Base-by-base conservation (phyloP, 73 alveolate species). In the Blepharisma stoltei region DNA sequence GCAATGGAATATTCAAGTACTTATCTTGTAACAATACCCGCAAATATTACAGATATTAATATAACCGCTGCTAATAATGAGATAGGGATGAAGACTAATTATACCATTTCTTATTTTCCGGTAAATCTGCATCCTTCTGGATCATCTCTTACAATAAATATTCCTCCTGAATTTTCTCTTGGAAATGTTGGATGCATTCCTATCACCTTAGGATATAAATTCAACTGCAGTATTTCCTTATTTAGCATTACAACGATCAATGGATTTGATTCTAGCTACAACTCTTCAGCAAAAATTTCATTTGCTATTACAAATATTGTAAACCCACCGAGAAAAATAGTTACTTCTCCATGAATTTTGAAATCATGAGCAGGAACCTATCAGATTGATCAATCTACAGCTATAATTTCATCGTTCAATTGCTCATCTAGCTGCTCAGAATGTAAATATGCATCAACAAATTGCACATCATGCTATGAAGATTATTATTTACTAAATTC, bases 81-180 rank as follows among this genome's bases (percentile, higher is more conserved):
- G 5, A 60, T 60, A 14, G 37, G 46, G 2, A 38, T 20, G 0
- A 60, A n/a, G 11, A 60, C 73, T 20, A 18, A n/a, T 60, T 60
- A 60, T 60, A 60, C 73, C 5, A 60, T 60, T 60, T 14, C 18
- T 25, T 60, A 18, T 60, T n/a, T 60, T 60, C 73, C 73, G 0
- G 5, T 60, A 14, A 60, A 60, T 60, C 0, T 60, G 18, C 73
- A 60, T 60, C 73, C 73, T 20, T 8, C 18, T 60, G 73, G 73
- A 9, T 20, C 73, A 1, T n/a, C 23, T 20, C 23, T 60, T 8
- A 60, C 48, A 18, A 60, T 60, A 14, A 60, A 8, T 8, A 60
- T 60, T 60, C 73, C 73, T 18, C 18, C 49, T 14, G 73, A 60
- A 60, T 60, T 60, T 5, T 20, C 73, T 18, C 18, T 60, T 20